Percentiles rank a stretch among this genome's conserved stretches.
Evolutionary conservation across 257 asterid genomes (phyloP).

Genomic region (Petunia axillaris): DNA sequence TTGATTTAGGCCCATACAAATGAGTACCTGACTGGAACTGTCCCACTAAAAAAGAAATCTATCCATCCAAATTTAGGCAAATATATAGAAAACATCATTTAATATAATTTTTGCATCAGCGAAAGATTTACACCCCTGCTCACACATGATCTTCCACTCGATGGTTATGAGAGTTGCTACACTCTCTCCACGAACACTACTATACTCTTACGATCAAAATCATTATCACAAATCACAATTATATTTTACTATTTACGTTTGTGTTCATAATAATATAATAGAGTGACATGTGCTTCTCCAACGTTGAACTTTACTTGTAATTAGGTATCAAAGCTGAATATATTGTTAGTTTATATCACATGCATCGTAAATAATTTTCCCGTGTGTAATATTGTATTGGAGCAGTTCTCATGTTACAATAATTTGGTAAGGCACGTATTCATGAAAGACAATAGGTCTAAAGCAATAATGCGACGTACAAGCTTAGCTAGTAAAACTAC

Average conservation of each 20-base stretch:
- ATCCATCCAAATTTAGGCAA: neutral
- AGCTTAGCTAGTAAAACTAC: too few species aligned
- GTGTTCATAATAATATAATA: neutral
- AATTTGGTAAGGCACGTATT: neutral
- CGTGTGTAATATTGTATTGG: neutral
- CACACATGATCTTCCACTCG: too few species aligned
- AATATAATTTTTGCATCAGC: too few species aligned
- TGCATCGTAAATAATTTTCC: neutral
- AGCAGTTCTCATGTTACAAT: slow-evolving; percentile 13
- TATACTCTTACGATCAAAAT: neutral
- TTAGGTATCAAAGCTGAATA: neutral
- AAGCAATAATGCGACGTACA: too few species aligned
- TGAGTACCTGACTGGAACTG: too few species aligned
- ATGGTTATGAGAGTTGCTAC: too few species aligned
- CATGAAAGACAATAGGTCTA: too few species aligned
- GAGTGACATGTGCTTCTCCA: neutral
- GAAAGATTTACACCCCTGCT: too few species aligned
- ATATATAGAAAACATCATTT: neutral
- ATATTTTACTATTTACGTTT: neutral
- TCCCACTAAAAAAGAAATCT: too few species aligned
- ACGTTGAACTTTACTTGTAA: neutral
- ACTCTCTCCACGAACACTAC: neutral
- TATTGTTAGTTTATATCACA: neutral
- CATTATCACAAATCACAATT: neutral
- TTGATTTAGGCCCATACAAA: too few species aligned